Evolutionary conservation across 192 early-diverging fungal species (phyloP).

Genomic region (Rhizophagus sp.): DNA sequence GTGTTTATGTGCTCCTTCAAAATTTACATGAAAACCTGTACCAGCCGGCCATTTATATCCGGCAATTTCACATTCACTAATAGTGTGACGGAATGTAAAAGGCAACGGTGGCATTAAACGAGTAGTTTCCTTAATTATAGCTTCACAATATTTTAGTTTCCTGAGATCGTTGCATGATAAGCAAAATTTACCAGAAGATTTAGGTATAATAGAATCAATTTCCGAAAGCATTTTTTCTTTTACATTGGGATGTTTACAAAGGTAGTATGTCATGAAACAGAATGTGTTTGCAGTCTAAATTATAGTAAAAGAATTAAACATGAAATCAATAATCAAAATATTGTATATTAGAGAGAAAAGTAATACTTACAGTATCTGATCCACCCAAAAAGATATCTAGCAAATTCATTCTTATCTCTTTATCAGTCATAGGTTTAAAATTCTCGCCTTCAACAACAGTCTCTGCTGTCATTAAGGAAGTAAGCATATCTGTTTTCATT

Average conservation of each 20-base stretch:
- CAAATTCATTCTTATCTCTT: slow-evolving; percentile 15
- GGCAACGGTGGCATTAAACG: background rate
- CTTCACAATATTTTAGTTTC: slow-evolving; percentile 17
- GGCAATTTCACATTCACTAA: background rate
- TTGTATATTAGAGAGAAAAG: background rate
- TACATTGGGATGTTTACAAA: slow-evolving; percentile 7
- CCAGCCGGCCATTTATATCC: slow-evolving; percentile 16
- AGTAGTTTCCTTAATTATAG: slow-evolving; percentile 7
- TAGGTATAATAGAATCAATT: background rate
- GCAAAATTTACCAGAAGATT: background rate
- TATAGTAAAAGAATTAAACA: background rate
- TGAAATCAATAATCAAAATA: background rate
- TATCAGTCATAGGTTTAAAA: slow-evolving; percentile 15
- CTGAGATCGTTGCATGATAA: background rate
- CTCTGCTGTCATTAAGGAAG: slow-evolving; percentile 8
- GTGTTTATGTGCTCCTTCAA: background rate
- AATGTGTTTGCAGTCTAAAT: slow-evolving; percentile 14
- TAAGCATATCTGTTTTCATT: slow-evolving; percentile 1
- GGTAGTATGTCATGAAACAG: background rate
- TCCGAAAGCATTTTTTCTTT: background rate
- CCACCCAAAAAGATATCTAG: slow-evolving; percentile 5
- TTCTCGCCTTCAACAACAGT: background rate
- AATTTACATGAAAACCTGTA: slow-evolving; percentile 4
- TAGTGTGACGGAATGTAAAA: too few species aligned
- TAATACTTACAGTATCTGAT: slow-evolving; percentile 17